Evolutionary conservation across 495 filamentous ascomycete genomes (phyloP).

Genomic region (Daldinia childiae): DNA sequence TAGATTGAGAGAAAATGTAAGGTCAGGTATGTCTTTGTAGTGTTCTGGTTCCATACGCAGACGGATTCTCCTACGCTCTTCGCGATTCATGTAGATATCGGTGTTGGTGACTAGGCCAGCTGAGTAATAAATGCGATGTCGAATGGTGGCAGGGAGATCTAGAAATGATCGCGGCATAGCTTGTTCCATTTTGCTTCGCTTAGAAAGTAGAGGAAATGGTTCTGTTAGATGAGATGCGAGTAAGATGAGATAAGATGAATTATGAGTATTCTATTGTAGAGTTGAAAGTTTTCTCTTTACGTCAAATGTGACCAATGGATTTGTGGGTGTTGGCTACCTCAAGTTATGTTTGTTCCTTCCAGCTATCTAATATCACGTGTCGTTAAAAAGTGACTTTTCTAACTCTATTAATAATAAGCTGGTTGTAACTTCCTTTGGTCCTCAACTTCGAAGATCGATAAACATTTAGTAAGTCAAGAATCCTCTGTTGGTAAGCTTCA

Average conservation of each 20-base stretch:
- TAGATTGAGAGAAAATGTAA: background rate
- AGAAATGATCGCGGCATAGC: background rate
- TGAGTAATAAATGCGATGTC: background rate
- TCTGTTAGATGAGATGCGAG: background rate
- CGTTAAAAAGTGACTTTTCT: too few species aligned
- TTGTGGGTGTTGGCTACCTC: too few species aligned
- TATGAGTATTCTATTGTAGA: background rate
- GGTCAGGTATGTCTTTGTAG: background rate
- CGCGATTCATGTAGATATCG: background rate
- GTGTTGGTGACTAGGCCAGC: background rate
- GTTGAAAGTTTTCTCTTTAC: background rate
- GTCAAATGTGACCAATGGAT: too few species aligned
- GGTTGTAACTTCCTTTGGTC: too few species aligned
- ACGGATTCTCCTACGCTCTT: background rate
- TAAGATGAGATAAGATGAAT: background rate
- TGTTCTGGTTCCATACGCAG: too few species aligned
- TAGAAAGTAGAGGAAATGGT: background rate
- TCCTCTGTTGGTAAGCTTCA: too few species aligned
- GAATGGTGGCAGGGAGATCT: background rate
- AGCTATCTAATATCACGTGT: too few species aligned
- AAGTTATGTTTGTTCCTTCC: too few species aligned
- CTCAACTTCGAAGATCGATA: too few species aligned
- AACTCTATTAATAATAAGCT: too few species aligned
- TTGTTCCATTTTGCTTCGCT: background rate
- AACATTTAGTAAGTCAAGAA: too few species aligned